Evolutionary conservation across 805 yeast genomes (phyloP).

Genomic region (Nakazawaea sp.): DNA sequence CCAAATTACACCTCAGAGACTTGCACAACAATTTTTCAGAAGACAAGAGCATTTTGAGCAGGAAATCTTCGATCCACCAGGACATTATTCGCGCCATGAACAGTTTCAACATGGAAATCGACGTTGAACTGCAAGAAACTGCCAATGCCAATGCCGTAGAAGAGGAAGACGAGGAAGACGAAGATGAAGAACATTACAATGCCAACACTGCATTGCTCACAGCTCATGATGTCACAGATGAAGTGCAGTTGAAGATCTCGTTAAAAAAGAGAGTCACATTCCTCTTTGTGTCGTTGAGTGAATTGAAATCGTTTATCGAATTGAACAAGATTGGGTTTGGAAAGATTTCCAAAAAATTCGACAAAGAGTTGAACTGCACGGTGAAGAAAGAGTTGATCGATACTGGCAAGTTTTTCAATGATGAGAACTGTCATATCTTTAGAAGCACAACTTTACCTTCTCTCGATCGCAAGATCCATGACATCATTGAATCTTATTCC

Average conservation of each 20-base stretch:
- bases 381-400: constrained; percentile 34
- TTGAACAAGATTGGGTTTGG: constrained; percentile 46
- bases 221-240: constrained; percentile 41
- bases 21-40: constrained; percentile 17
- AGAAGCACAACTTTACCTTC: constrained; percentile 18
- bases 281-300: constrained; percentile 36
- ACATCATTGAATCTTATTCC: constrained; percentile 21
- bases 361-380: constrained; percentile 38
- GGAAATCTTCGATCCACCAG: constrained; percentile 16
- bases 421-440: constrained; percentile 30
- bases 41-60: constrained; percentile 16
- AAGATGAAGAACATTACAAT: constrained; percentile 28
- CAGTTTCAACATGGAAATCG: constrained; percentile 13
- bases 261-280: constrained; percentile 40
- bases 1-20: constrained; percentile 19
- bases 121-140: constrained; percentile 7
- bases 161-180: constrained; percentile 30
- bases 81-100: constrained; percentile 13
- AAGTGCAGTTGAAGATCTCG: constrained; percentile 40
- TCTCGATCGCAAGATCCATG: constrained; percentile 23
- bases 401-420: constrained; percentile 30
- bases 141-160: constrained; percentile 18
- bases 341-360: constrained; percentile 47
- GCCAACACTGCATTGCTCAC: constrained; percentile 41
- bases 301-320: constrained; percentile 43